These are phyloP conservation scores for Malus hybrid DNA, from an alignment of 331 rosid species.

Conservation along the genomic window DNA sequence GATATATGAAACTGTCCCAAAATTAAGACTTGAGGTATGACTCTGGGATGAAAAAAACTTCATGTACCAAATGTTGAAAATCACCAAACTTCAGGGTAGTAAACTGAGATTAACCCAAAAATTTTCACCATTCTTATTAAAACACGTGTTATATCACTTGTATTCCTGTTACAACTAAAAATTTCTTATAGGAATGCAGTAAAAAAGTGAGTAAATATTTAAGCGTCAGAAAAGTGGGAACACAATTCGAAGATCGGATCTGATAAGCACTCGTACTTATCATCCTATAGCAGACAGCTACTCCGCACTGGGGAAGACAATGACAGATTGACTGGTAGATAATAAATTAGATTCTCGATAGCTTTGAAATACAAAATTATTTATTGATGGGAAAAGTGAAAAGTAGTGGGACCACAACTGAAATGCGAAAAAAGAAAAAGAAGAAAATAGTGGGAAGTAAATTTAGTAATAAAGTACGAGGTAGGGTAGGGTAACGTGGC, in stretches of 20 bases:
- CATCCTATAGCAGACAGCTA: conserved; percentile 17
- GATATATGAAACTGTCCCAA: too few species aligned
- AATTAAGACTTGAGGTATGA: too few species aligned
- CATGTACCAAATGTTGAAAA: too few species aligned
- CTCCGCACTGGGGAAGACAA: conserved; percentile 15
- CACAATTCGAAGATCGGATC: conserved; percentile 3
- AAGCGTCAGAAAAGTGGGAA: conserved; percentile 20
- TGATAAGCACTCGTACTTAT: not conserved
- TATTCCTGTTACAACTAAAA: too few species aligned
- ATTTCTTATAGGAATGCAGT: too few species aligned
- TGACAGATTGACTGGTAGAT: conserved; percentile 8
- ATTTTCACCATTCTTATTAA: too few species aligned
- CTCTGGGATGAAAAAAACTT: too few species aligned
- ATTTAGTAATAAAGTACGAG: not conserved
- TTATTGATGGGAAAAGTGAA: not conserved
- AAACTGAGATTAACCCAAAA: too few species aligned
- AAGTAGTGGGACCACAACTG: not conserved
- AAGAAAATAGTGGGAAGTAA: not conserved
- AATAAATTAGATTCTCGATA: not conserved
- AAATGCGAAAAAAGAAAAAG: not conserved
- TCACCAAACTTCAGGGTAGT: too few species aligned
- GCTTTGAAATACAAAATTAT: not conserved
- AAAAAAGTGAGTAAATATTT: too few species aligned
- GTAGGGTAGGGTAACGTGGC: not conserved
- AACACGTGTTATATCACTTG: accelerated